Percentiles rank a stretch among this genome's conserved stretches.
Evolutionary conservation across 1,284 basidiomycete genomes (phyloP).

Genomic region (Phylloporus gajari): DNA sequence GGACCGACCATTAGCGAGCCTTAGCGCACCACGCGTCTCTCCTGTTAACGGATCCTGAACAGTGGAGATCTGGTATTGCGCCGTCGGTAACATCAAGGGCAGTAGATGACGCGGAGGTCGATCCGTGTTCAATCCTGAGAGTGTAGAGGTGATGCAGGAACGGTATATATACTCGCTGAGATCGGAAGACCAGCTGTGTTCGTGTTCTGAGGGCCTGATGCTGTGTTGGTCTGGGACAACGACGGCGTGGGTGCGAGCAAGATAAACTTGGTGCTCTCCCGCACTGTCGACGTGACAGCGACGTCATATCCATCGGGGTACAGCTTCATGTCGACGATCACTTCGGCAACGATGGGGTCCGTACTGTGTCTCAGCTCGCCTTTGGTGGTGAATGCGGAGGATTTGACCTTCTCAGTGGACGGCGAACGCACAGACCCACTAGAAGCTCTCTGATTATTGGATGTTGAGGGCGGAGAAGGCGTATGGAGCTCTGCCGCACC

Average conservation of each 20-base stretch:
- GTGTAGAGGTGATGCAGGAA: constrained; percentile 83
- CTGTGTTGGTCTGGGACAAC: constrained; percentile 13
- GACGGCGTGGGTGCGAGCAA: constrained; percentile 32
- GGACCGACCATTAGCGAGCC: too few relatives aligned
- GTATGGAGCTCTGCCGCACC: constrained; percentile 25
- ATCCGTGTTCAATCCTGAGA: constrained; percentile 73
- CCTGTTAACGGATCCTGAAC: constrained; percentile 85
- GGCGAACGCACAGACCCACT: constrained; percentile 30
- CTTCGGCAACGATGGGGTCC: constrained; percentile 75
- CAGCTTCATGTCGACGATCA: constrained; percentile 80
- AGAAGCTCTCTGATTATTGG: constrained; percentile 27
- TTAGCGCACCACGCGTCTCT: constrained; percentile 69
- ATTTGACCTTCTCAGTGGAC: constrained; percentile 32
- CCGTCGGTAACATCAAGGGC: constrained; percentile 82
- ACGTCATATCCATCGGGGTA: constrained; percentile 79
- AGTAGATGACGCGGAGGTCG: constrained; percentile 77
- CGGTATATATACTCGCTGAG: constrained; percentile 65
- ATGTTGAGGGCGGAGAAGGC: constrained; percentile 27
- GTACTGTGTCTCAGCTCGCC: constrained; percentile 65
- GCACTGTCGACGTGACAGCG: constrained; percentile 57
- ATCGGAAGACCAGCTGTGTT: constrained; percentile 57
- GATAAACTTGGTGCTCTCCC: constrained; percentile 48
- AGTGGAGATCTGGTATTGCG: constrained; percentile 77
- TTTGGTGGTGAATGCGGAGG: constrained; percentile 65
- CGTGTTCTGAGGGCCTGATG: not conserved